These are phyloP conservation scores for Paecilomyces variotii DNA, from an alignment of 2,329 filamentous ascomycete genomes.

Conservation along the genomic window DNA sequence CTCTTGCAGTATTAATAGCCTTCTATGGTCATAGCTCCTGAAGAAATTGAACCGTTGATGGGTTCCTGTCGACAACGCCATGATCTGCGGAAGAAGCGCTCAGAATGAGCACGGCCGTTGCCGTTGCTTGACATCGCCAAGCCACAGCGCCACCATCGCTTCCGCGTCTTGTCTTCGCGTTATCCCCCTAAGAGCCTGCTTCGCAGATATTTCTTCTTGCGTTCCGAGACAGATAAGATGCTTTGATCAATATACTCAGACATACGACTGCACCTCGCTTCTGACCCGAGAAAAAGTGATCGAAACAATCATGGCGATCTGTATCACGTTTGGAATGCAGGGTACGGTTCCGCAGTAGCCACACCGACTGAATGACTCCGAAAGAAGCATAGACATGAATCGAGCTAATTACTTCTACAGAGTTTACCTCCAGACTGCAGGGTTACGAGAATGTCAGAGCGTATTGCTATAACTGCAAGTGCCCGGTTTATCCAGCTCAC, in stretches of 20 bases:
- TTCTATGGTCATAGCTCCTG: too few relatives aligned
- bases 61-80: too few relatives aligned
- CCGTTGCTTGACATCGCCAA: constrained; percentile 13
- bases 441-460: constrained; percentile 40
- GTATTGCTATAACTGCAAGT: constrained; percentile 39
- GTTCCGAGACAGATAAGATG: neutral
- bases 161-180: neutral
- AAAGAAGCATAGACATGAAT: neutral
- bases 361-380: neutral
- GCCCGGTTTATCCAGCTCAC: neutral
- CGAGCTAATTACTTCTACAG: constrained; percentile 18
- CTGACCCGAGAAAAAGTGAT: neutral
- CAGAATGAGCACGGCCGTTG: neutral
- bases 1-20: too few relatives aligned
- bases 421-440: constrained; percentile 36
- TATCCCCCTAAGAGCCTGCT: neutral
- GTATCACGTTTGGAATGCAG: constrained; percentile 36
- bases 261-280: neutral
- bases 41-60: too few relatives aligned
- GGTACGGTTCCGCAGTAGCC: constrained; percentile 20
- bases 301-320: constrained; percentile 29
- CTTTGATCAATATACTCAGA: neutral
- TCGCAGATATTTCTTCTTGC: neutral
- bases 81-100: neutral
- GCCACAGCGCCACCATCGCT: constrained; percentile 25